Evolutionary conservation across 371 early-diverging fungal genomes (phyloP), one percentile per base, ranked within the genome.

Genomic region (Actinomucor elegans): DNA sequence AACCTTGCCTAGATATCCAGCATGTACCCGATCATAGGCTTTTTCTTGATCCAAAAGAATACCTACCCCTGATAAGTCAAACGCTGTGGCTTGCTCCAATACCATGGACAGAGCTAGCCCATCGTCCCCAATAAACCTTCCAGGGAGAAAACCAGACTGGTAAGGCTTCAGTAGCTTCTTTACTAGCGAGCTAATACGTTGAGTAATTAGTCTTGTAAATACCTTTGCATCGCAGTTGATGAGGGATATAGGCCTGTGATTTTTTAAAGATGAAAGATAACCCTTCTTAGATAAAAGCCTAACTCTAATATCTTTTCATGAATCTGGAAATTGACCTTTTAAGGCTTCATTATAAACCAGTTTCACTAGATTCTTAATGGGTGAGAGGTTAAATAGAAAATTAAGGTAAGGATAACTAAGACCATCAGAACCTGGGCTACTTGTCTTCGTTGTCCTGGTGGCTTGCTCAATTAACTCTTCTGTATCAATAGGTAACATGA

Each of bases 161-260:
- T 24, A 53, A 9, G 45, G 47, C n/a, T n/a, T n/a, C n/a, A n/a
- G n/a, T n/a, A n/a, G n/a, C n/a, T n/a, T n/a, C n/a, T n/a, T n/a
- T n/a, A n/a, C n/a, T n/a, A n/a, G n/a, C n/a, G n/a, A n/a, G n/a
- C n/a, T n/a, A n/a, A n/a, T n/a, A n/a, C n/a, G n/a, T n/a, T 43
- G 27, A 3, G 55, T 50, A 10, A 71, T 29, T 4, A 65, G 21
- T 9, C 58, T 38, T 1, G 62, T 64, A 38, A 66, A 66, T 0
- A 66, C 9, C 12, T 66, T 66, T n/a, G 57, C 59, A 32, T 71
- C 67, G 4, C 44, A 40, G 17, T 42, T 41, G 14, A 55, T 41
- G 4, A 55, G 17, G 8, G 42, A 60, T 0, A 64, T 59, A 6
- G 63, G 70, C 4, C 63, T 9, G 61, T 66, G 63, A 53, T 60